Evolutionary conservation across 768 basidiomycete genomes (phyloP).

Genomic region (Phanerodontia chrysosporium): DNA sequence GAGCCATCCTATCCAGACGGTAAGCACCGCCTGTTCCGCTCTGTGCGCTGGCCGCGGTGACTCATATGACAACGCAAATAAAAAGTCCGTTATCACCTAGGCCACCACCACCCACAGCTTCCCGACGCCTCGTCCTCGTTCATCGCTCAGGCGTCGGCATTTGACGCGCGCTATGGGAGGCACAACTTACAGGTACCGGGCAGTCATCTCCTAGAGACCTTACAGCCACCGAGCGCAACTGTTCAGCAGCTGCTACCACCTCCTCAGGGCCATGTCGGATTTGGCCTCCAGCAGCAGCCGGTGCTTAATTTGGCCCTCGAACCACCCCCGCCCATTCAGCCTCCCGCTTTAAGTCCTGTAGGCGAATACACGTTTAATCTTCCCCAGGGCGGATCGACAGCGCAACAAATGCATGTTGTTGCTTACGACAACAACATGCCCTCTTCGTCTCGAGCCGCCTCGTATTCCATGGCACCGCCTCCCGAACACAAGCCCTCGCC

Average conservation of each 20-base stretch:
- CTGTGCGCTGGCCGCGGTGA: slow-evolving; percentile 14
- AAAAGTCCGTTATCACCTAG: slow-evolving; percentile 67
- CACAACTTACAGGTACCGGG: slow-evolving; percentile 23
- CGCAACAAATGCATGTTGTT: slow-evolving; percentile 17
- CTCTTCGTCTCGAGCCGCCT: slow-evolving; percentile 17
- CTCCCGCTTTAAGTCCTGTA: slow-evolving; percentile 18
- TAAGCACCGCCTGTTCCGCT: slow-evolving; percentile 35
- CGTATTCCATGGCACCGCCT: slow-evolving; percentile 16
- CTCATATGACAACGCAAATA: slow-evolving; percentile 35
- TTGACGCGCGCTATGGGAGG: slow-evolving; percentile 24
- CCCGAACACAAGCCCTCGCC: slow-evolving; percentile 16
- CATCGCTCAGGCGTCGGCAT: slow-evolving; percentile 15
- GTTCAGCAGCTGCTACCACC: slow-evolving; percentile 20
- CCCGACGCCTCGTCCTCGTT: slow-evolving; percentile 17
- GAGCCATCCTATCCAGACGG: slow-evolving; percentile 43
- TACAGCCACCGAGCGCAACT: slow-evolving; percentile 23
- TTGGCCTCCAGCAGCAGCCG: slow-evolving; percentile 20
- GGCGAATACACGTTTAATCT: slow-evolving; percentile 25
- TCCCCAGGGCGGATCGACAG: slow-evolving; percentile 23
- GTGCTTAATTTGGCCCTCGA: slow-evolving; percentile 20
- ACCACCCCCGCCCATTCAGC: slow-evolving; percentile 18
- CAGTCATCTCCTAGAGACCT: slow-evolving; percentile 23
- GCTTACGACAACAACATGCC: slow-evolving; percentile 19
- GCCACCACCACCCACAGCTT: slow-evolving; percentile 15
- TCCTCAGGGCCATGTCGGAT: slow-evolving; percentile 15